Percentiles rank a stretch among this genome's conserved stretches.
Conservation (phyloP, 257 asterid species). For the Solanum microdontum region DNA sequence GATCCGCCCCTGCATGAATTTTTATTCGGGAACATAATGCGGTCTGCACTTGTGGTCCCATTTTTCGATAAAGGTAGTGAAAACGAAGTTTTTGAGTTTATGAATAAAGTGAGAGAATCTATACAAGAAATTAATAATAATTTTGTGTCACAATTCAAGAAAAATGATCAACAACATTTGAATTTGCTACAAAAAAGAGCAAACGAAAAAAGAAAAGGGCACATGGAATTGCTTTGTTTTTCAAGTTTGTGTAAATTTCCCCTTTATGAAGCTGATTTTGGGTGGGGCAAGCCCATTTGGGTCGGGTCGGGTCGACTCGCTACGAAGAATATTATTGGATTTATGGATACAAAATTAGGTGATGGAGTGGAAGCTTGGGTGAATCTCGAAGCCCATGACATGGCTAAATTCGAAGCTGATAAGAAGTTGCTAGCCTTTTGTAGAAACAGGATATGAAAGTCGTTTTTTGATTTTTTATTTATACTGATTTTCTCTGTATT, state of each 20-base stretch:
- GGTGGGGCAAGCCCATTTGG: not conserved
- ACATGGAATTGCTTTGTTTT: not conserved
- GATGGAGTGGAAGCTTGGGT: constrained; percentile 41
- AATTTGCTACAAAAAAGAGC: not conserved
- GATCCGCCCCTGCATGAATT: not conserved
- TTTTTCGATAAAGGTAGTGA: not conserved
- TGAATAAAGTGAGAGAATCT: not conserved
- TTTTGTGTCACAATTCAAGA: not conserved
- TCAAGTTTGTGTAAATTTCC: not conserved
- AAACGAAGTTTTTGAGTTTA: not conserved
- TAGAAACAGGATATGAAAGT: not conserved
- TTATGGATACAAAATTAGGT: constrained; percentile 10
- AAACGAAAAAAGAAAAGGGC: not conserved
- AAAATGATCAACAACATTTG: not conserved
- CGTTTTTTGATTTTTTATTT: not conserved
- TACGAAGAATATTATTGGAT: not conserved
- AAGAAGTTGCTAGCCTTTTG: constrained; percentile 7
- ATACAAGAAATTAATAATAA: not conserved
- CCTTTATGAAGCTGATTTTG: not conserved
- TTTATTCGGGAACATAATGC: not conserved
- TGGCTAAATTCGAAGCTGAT: constrained; percentile 32
- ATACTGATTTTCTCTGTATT: not conserved
- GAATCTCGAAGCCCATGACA: constrained; percentile 19
- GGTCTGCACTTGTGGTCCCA: not conserved
- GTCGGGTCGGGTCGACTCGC: not conserved